Conservation (phyloP, 352 stramenopile genomes). For the Blastocystis sp. region DNA sequence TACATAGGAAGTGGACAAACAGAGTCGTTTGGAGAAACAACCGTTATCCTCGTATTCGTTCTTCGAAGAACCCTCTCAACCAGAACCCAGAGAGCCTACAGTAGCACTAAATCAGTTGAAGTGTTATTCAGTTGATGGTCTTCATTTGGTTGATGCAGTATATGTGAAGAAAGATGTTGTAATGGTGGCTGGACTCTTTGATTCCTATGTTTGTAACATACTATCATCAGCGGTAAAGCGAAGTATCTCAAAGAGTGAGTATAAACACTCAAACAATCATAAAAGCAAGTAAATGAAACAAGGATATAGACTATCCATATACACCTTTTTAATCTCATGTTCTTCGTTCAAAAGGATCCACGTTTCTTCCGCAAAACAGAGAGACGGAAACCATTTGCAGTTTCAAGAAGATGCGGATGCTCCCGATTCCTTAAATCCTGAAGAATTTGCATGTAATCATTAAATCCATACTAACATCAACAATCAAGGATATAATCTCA, state of each 20-base stretch:
- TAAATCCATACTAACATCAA: background rate
- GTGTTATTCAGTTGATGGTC: background rate
- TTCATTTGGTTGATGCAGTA: conserved; percentile 9
- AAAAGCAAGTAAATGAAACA: too few species aligned
- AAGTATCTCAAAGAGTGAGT: too few species aligned
- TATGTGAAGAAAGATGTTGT: conserved; percentile 7
- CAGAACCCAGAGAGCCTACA: background rate
- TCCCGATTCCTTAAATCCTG: background rate
- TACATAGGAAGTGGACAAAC: background rate
- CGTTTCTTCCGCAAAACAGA: background rate
- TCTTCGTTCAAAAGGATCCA: background rate
- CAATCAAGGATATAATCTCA: conserved; percentile 62
- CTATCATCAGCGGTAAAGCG: too few species aligned
- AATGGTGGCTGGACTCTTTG: background rate
- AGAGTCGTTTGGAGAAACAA: background rate
- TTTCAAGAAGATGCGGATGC: background rate
- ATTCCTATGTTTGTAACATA: background rate
- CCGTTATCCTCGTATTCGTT: conserved; percentile 1
- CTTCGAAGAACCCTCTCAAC: background rate
- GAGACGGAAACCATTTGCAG: background rate
- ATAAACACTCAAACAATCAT: too few species aligned
- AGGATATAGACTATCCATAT: too few species aligned
- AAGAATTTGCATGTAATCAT: background rate
- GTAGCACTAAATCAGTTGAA: conserved; percentile 4
- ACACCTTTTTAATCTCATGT: too few species aligned